Conservation (phyloP, 257 asterid genomes). For the Fraxinus pennsylvanica region DNA sequence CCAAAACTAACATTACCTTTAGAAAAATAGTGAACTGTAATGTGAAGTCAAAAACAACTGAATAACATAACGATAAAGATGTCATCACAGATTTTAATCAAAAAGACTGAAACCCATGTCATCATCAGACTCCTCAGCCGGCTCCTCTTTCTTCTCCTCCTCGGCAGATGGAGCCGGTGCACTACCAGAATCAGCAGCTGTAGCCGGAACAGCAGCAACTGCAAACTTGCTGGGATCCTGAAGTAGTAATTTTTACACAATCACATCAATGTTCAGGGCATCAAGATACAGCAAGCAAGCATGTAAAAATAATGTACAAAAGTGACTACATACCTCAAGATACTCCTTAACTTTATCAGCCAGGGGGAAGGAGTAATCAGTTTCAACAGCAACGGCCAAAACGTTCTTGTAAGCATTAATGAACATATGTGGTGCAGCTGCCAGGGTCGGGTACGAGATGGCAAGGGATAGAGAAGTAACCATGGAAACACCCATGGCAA, state of each 20-base stretch:
- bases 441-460: slow-evolving; percentile 75
- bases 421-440: slow-evolving; percentile 93
- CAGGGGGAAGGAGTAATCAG: slow-evolving; percentile 80
- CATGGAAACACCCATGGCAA: slow-evolving; percentile 76
- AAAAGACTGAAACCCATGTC: slow-evolving; percentile 84
- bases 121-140: slow-evolving; percentile 74
- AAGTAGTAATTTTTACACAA: neutral
- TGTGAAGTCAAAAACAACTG: neutral
- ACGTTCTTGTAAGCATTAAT: slow-evolving; percentile 77
- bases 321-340: slow-evolving; percentile 49
- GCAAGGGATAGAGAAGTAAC: slow-evolving; percentile 73
- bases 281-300: too few species aligned
- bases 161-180: slow-evolving; percentile 30
- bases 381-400: slow-evolving; percentile 68
- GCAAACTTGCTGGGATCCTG: slow-evolving; percentile 89
- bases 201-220: slow-evolving; percentile 57
- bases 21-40: neutral
- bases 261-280: neutral
- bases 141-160: slow-evolving; percentile 77
- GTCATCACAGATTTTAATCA: slow-evolving; percentile 41
- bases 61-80: neutral
- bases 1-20: neutral
- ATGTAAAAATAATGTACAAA: neutral
- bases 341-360: slow-evolving; percentile 93
- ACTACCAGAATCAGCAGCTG: slow-evolving; percentile 38